Base-by-base conservation (phyloP, 1,139 yeast species). In the Diutina siamensis region DNA sequence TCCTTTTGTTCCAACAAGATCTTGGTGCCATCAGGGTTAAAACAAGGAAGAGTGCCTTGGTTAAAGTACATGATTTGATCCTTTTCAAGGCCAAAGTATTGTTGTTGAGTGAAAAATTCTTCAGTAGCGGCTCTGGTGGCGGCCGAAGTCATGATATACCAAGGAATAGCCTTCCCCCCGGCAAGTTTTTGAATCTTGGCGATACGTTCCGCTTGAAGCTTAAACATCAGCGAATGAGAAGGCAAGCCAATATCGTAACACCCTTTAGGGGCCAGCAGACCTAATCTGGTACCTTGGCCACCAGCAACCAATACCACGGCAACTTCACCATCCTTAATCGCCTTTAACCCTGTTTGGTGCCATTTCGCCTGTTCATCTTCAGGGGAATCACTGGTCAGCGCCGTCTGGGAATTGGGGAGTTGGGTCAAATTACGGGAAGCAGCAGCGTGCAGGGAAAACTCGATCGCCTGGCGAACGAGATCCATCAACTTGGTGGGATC, bases 91-190 rank as follows among this genome's bases (percentile, higher is more conserved):
- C 97, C 97, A 61, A 94, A 92, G 61, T 71, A 84, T 21, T 70
- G 52, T 60, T 87, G 61, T 4, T 67, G 56, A 40, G 59, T 51
- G 61, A 94, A 94, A 55, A 78, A 94, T 0, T 63, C 53, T 61
- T 85, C 88, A n/a, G 97, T 92, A 18, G 80, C 72, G 2, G 55
- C 59, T 52, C 94, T 73, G 1, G 98, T 94, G 34, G 96, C 94
- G n/a, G 78, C 82, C 28, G 95, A 83, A 15, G 98, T 89, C 98
- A 94, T 92, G 52, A 94, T 80, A 61, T 89, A 94, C 89, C 97
- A 85, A 44, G 82, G 81, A 40, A 94, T 69, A 12, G 51, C 50
- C 10, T 25, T 25, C 27, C 60, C 57, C 15, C 68, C 63, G 2
- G 89, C 78, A 48, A 88, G 62, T 35, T 64, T 55, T 60, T 83